These are phyloP conservation scores for Pleurotus giganteus DNA, from an alignment of 768 basidiomycete genomes.

Conservation along the genomic window DNA sequence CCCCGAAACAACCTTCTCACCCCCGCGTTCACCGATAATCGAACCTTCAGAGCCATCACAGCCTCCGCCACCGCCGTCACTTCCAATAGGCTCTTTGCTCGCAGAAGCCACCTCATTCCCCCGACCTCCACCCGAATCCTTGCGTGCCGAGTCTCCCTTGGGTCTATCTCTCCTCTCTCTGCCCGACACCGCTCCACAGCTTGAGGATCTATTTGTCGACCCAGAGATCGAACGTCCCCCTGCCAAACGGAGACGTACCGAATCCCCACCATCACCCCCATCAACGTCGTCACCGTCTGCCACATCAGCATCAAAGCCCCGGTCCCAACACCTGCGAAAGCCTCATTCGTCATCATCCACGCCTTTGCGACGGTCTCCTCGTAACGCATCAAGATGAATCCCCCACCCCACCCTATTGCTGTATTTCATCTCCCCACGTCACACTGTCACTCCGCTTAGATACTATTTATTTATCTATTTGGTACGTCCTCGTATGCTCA, in stretches of 20 bases:
- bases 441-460: background rate
- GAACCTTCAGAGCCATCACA: background rate
- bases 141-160: conserved; percentile 1
- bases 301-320: background rate
- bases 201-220: conserved; percentile 5
- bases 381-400: conserved; percentile 1
- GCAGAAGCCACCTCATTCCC: conserved; percentile 1
- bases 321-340: background rate
- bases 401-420: background rate
- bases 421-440: background rate
- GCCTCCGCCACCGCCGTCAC: background rate
- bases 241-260: conserved; percentile 4
- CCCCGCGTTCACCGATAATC: background rate
- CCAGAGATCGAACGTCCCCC: conserved; percentile 2
- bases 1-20: conserved; percentile 7
- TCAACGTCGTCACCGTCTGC: background rate
- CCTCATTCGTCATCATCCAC: background rate
- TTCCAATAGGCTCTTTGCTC: conserved; percentile 1
- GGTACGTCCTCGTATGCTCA: no score
- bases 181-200: conserved; percentile 1
- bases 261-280: background rate
- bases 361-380: conserved; percentile 4
- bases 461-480: background rate
- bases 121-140: background rate
- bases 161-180: conserved; percentile 8